Evolutionary conservation across 345 rosid species (phyloP).

Genomic region (Citrus reticulata): DNA sequence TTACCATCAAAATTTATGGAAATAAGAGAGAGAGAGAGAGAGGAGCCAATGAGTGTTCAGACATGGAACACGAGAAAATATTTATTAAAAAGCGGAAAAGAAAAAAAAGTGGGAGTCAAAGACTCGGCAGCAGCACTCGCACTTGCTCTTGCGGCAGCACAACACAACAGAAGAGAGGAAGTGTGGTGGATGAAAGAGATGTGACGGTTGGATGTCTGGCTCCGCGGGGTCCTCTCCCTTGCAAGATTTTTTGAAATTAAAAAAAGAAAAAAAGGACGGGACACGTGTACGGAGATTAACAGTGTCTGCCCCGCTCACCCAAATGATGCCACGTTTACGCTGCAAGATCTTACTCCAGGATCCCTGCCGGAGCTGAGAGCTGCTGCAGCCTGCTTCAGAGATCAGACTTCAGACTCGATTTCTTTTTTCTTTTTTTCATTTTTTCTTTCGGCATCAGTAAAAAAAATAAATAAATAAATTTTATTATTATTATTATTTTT

Average conservation of each 20-base stretch:
- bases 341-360: background rate
- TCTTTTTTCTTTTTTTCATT: no score
- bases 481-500: no score
- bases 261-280: background rate
- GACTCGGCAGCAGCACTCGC: background rate
- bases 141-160: no score
- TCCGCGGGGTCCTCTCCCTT: background rate
- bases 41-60: no score
- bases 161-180: background rate
- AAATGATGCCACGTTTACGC: slow-evolving; percentile 5
- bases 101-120: background rate
- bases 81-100: no score
- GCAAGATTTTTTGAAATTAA: background rate
- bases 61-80: no score
- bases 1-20: no score
- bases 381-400: background rate
- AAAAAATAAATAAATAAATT: no score
- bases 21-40: no score
- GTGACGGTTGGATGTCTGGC: slow-evolving; percentile 9
- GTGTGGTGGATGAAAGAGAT: slow-evolving; percentile 1
- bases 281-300: slow-evolving; percentile 16
- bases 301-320: background rate
- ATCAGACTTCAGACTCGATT: background rate
- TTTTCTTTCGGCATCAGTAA: no score
- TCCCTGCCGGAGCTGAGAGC: background rate